Evolutionary conservation across 2,329 filamentous ascomycete genomes (phyloP).

Genomic region (Domatiomyces globalis): DNA sequence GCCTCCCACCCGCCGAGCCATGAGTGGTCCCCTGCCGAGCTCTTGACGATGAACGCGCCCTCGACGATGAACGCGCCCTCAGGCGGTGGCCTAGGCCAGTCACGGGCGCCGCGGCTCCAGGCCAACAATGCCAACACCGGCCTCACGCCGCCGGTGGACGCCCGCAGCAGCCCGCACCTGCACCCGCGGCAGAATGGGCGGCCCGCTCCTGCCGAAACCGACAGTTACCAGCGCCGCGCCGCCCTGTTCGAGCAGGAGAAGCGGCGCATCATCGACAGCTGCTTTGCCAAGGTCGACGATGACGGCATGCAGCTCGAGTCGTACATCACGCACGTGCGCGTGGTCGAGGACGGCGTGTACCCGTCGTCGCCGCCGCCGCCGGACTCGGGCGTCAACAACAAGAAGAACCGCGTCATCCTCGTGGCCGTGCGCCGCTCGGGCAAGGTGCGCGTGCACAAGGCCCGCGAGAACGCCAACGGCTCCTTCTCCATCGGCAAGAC

Average conservation of each 20-base stretch:
- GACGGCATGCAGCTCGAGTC: conserved; percentile 79
- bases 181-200: conserved; percentile 3
- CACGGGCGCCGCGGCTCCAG: background rate
- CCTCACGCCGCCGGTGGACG: too few species aligned
- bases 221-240: conserved; percentile 36
- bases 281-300: conserved; percentile 77
- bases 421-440: conserved; percentile 87
- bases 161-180: conserved; percentile 1
- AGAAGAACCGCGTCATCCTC: conserved; percentile 84
- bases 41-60: background rate
- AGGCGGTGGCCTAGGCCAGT: background rate
- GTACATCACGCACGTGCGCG: conserved; percentile 93
- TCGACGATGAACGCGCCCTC: background rate
- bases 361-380: conserved; percentile 76
- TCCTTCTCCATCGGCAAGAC: conserved; percentile 97
- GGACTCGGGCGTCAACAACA: conserved; percentile 54
- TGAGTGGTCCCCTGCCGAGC: background rate
- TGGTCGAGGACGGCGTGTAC: conserved; percentile 71
- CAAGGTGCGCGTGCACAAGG: conserved; percentile 89
- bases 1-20: background rate
- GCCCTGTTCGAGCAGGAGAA: conserved; percentile 96
- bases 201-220: conserved; percentile 2
- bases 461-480: conserved; percentile 84
- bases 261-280: conserved; percentile 82
- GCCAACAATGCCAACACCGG: background rate